Evolutionary conservation across 2,329 filamentous ascomycete species (phyloP), one percentile per base, ranked within the genome.

Genomic region (Elsinoe necatrix): DNA sequence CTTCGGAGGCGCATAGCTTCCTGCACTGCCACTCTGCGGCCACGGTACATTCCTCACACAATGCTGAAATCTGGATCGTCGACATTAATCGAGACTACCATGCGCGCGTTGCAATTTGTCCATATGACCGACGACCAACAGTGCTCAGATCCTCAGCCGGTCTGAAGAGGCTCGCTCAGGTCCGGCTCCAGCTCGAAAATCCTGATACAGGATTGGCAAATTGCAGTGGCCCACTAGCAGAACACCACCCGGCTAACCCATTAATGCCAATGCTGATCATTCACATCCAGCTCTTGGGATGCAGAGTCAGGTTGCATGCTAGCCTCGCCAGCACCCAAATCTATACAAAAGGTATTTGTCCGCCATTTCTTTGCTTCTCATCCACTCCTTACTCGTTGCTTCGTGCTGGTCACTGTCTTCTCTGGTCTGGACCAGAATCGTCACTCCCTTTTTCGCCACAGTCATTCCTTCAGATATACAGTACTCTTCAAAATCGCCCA

Each of bases 331-430:
- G 4, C 34, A n/a, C n/a, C 47, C 16, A 18, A 25, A 34, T 35
- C 48, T 39, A 25, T 52, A 52, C 48, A 52, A 37, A 52, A 37
- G 29, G 48, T 39, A 18, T 23, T 29, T 52, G 34, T 52, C 18
- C 48, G 27, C 29, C 20, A 25, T 52, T 39, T 52, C 29, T 39
- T 35, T 39, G 25, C 29, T 39, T 52, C 16, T 16, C 29, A 50
- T 50, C 25, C 27, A 31, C 45, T 39, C 29, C 11, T 52, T 34
- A 52, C 31, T 52, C 31, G n/a, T 39, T 52, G 25, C 16, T 39
- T 39, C 20, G 48, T 52, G 48, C 48, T 52, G 48, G 48, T 52
- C 48, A 52, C 48, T 25, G 12, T 39, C 11, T 39, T n/a, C 31
- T 35, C 48, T 52, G 48, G 48, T 52, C 31, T 21, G 34, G 48